Conservation (phyloP, 2,329 filamentous ascomycete species). For the Dactylellina parvicollis region DNA sequence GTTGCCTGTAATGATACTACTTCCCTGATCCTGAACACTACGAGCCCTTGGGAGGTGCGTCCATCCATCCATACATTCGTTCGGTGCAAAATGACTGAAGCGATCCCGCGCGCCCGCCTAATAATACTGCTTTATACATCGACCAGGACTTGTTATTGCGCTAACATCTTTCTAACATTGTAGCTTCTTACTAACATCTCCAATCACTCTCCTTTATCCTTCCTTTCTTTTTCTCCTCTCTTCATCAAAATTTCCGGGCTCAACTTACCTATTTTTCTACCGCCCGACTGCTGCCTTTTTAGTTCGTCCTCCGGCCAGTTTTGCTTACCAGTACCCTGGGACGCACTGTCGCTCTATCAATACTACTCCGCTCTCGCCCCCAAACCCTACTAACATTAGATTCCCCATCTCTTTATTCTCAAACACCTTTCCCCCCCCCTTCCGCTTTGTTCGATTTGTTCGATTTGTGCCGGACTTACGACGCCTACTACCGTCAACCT, state of each 20-base stretch:
- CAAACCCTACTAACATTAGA: conserved; percentile 21
- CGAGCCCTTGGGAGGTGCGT: conserved; percentile 30
- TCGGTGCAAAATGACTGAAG: conserved; percentile 28
- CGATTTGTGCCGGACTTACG: conserved; percentile 42
- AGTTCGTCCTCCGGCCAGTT: conserved; percentile 17
- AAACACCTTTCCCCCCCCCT: conserved; percentile 25
- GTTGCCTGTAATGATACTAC: conserved; percentile 40
- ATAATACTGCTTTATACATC: conserved; percentile 49
- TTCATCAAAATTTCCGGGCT: conserved; percentile 30
- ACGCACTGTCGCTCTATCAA: conserved; percentile 20
- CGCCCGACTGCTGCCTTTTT: conserved; percentile 43
- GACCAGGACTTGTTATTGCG: not conserved
- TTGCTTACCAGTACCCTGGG: conserved; percentile 38
- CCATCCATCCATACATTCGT: no score
- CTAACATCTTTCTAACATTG: conserved; percentile 26
- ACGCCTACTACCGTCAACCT: conserved; percentile 23
- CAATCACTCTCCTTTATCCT: conserved; percentile 11
- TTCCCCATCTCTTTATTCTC: conserved; percentile 22
- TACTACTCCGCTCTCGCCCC: conserved; percentile 23
- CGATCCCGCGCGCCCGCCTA: conserved; percentile 33
- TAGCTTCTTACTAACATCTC: not conserved
- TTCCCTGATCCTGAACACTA: conserved; percentile 42
- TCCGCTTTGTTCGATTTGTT: conserved; percentile 25
- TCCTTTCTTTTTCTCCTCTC: conserved; percentile 15
- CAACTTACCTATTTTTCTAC: conserved; percentile 44